Conservation (phyloP, 371 early-diverging fungal species). For the Actinomortierella wolfii region DNA sequence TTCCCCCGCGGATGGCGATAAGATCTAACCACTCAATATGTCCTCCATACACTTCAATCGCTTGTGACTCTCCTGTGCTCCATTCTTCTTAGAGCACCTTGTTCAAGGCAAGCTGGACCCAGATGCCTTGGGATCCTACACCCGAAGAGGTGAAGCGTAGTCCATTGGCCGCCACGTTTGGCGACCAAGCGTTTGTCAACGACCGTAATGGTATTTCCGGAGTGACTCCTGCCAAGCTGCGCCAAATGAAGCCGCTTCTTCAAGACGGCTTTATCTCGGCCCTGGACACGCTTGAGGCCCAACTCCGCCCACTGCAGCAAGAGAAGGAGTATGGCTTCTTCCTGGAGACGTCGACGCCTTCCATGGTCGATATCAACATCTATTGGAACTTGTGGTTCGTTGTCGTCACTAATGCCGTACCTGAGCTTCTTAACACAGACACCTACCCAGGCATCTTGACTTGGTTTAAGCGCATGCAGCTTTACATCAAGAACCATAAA, state of each 20-base stretch:
- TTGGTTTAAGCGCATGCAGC: conserved; percentile 45
- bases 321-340: conserved; percentile 41
- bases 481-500: conserved; percentile 16
- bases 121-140: conserved; percentile 28
- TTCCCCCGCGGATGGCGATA: too few species aligned
- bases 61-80: too few species aligned
- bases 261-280: conserved; percentile 17
- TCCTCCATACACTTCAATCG: too few species aligned
- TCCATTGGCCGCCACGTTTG: conserved; percentile 19
- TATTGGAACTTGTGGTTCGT: conserved; percentile 48
- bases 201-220: conserved; percentile 23
- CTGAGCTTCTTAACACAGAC: conserved; percentile 12
- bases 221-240: conserved; percentile 14
- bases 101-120: conserved; percentile 5
- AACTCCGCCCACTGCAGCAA: conserved; percentile 3
- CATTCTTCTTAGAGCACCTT: too few species aligned
- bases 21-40: too few species aligned
- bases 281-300: conserved; percentile 26
- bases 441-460: conserved; percentile 28
- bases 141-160: conserved; percentile 20
- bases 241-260: conserved; percentile 6
- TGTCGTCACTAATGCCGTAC: conserved; percentile 15
- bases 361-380: conserved; percentile 46
- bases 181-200: conserved; percentile 13
- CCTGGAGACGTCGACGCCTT: conserved; percentile 35